Conservation (phyloP, 2,329 filamentous ascomycete genomes). For the Neonectria ditissima region DNA sequence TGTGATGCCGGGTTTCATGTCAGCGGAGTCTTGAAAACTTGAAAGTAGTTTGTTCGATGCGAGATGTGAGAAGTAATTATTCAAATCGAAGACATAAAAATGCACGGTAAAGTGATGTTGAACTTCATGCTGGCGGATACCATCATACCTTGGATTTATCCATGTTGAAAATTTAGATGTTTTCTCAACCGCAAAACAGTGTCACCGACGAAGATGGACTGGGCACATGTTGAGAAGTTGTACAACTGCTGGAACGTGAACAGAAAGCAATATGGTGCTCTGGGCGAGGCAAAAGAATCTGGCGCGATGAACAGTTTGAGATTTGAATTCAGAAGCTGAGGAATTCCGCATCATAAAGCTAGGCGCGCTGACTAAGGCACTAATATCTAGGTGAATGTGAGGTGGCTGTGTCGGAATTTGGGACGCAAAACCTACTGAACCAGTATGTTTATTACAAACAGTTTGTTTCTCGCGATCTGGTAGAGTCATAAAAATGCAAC, state of each 20-base stretch:
- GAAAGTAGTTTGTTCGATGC: background rate
- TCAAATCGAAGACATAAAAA: background rate
- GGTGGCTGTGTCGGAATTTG: background rate
- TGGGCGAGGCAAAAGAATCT: background rate
- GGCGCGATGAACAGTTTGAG: background rate
- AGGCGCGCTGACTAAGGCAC: conserved; percentile 21
- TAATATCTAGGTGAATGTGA: background rate
- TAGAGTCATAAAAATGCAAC: too few relatives aligned
- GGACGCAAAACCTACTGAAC: background rate
- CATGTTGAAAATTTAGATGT: conserved; percentile 30
- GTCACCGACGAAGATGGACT: background rate
- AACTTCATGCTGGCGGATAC: conserved; percentile 1
- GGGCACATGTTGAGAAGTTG: background rate
- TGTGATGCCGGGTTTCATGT: conserved; percentile 35
- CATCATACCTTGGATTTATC: conserved; percentile 44
- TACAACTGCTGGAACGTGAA: background rate
- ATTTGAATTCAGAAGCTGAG: conserved; percentile 4
- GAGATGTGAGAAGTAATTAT: background rate
- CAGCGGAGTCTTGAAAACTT: background rate
- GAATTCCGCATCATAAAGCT: background rate
- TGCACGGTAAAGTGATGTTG: background rate
- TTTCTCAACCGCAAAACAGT: conserved; percentile 11
- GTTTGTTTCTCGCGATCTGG: conserved; percentile 17
- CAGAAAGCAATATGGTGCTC: background rate
- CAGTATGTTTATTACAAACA: conserved; percentile 1